phyloP scores from a whole-genome alignment of 495 filamentous ascomycete genomes.

The Neurospora sp. region DNA sequence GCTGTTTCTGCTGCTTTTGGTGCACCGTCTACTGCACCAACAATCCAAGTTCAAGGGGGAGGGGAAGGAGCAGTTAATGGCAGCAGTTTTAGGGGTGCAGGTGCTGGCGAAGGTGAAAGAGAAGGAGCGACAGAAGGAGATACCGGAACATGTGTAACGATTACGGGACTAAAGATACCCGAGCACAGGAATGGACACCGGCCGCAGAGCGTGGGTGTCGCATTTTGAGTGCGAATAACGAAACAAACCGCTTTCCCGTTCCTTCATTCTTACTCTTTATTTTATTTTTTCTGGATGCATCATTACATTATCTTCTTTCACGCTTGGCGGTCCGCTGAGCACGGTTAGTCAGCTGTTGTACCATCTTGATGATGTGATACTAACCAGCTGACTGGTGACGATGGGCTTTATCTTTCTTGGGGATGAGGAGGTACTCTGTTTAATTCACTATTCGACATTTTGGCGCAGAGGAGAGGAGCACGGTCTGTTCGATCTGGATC shows the following conservation, averaged over 20 bases:
- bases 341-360: too few species aligned
- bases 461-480: too few species aligned
- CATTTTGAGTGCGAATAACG: slow-evolving; percentile 6
- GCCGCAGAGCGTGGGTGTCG: slow-evolving; percentile 16
- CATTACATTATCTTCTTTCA: neutral
- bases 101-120: neutral
- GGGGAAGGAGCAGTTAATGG: neutral
- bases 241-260: neutral
- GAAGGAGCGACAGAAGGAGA: neutral
- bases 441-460: too few species aligned
- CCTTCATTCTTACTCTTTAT: neutral
- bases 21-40: neutral
- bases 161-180: neutral
- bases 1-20: neutral
- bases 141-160: neutral
- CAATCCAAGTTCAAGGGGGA: neutral
- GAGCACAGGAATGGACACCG: neutral
- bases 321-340: too few species aligned
- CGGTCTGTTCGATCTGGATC: too few species aligned
- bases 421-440: too few species aligned
- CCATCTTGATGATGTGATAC: too few species aligned
- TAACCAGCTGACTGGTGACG: too few species aligned
- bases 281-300: neutral
- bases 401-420: too few species aligned
- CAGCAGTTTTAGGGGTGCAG: neutral